phyloP scores from a whole-genome alignment of 768 basidiomycete species.

The Galerina marginata region DNA sequence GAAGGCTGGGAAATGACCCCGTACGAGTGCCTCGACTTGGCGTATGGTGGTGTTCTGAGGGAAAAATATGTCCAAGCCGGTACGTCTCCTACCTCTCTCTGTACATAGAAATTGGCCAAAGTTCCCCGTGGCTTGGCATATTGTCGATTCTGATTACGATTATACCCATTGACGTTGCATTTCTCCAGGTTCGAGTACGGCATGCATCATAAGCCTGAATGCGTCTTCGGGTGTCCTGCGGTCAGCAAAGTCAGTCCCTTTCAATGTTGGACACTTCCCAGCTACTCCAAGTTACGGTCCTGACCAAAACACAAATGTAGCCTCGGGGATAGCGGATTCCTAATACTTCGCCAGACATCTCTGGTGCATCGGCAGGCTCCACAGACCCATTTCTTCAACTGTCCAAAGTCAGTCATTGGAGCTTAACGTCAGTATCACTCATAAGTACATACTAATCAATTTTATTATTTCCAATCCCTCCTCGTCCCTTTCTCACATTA shows the following conservation, averaged over 20 bases:
- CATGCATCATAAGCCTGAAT: slow-evolving; percentile 77
- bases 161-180: background rate
- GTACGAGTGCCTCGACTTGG: slow-evolving; percentile 71
- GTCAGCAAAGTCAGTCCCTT: slow-evolving; percentile 69
- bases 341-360: slow-evolving; percentile 70
- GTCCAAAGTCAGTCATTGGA: slow-evolving; percentile 47
- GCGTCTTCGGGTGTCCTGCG: slow-evolving; percentile 75
- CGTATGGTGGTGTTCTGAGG: slow-evolving; percentile 71
- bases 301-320: slow-evolving; percentile 37
- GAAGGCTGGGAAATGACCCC: slow-evolving; percentile 83
- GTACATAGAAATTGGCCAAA: too few species aligned
- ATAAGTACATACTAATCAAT: slow-evolving; percentile 10
- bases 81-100: slow-evolving; percentile 33
- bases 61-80: slow-evolving; percentile 73
- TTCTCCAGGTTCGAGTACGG: slow-evolving; percentile 79
- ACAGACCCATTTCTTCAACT: slow-evolving; percentile 63
- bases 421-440: slow-evolving; percentile 13
- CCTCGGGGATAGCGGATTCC: slow-evolving; percentile 81
- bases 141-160: background rate
- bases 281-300: background rate
- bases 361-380: slow-evolving; percentile 58
- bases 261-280: background rate
- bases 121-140: background rate
- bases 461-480: background rate
- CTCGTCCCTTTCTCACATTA: slow-evolving; percentile 23